Evolutionary conservation across 2,329 filamentous ascomycete species (phyloP).

Genomic region (Magnaporthiopsis poae): DNA sequence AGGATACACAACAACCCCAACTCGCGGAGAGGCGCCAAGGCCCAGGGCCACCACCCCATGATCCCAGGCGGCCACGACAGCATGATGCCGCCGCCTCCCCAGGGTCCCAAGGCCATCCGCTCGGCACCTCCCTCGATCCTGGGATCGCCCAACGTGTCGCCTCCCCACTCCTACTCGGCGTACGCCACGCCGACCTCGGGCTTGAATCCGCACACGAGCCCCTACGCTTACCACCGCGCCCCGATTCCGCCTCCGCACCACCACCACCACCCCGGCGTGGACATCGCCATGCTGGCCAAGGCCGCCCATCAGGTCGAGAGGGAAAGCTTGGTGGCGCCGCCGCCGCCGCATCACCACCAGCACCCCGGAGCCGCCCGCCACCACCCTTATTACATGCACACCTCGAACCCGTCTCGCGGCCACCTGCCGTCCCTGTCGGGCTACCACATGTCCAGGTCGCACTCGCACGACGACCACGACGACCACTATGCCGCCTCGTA

Average conservation of each 20-base stretch:
- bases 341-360: constrained; percentile 30
- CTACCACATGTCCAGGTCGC: constrained; percentile 90
- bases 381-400: constrained; percentile 38
- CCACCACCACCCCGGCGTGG: constrained; percentile 22
- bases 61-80: constrained; percentile 42
- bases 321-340: constrained; percentile 35
- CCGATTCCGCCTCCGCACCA: background rate
- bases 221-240: constrained; percentile 4
- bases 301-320: constrained; percentile 53
- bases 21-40: constrained; percentile 85
- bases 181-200: constrained; percentile 43
- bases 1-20: constrained; percentile 99
- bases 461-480: constrained; percentile 72
- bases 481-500: constrained; percentile 62
- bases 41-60: constrained; percentile 33
- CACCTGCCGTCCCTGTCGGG: constrained; percentile 68
- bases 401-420: constrained; percentile 28
- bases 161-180: constrained; percentile 76
- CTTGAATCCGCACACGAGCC: constrained; percentile 20
- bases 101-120: constrained; percentile 66
- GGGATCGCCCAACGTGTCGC: constrained; percentile 89
- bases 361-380: constrained; percentile 28
- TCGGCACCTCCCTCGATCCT: constrained; percentile 81
- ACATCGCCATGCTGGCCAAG: constrained; percentile 52
- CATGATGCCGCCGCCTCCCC: constrained; percentile 74